Base-by-base conservation (phyloP, 169 alveolate genomes). In the Cystoisospora suis region DNA sequence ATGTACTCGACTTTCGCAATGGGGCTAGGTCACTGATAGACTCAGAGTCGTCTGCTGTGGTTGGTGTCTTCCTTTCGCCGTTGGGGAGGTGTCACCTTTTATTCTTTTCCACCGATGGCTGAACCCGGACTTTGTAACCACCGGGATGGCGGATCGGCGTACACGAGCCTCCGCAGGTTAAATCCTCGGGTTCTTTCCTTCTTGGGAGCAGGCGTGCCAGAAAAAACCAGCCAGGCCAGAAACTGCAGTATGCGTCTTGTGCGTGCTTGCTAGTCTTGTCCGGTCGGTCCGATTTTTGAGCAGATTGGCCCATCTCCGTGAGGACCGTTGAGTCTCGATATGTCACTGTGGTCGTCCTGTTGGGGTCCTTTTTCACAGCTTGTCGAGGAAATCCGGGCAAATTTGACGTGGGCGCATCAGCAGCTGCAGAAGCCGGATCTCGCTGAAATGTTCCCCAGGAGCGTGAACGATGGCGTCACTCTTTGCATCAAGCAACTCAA, bases 321-420 rank as follows among this genome's bases (percentile, higher is more conserved):
- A 36, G 3, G n/a, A 3, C 12, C 3, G 12, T 34, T 29, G 72
- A 36, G 15, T 29, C 40, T 4, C 23, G 3, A 58, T 34, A 7
- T 58, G 65, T 15, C 65, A 29, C n/a, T 58, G 3, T 9, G 15
- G 29, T 4, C 23, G 3, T 29, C 15, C 29, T 58, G 3, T 29
- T 2, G 72, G 65, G 9, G 9, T 53, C 20, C 65, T 65, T 65
- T 65, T 4, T n/a, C n/a, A 44, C 77, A 65, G 77, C 77, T 65
- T 2, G 77, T 65, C n/a, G 77, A 65, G 20, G 77, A 65, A 44
- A 32, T 65, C 77, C 1, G 77, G n/a, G 34, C 77, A 44, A 65
- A 65, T 20, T n/a, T 65, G 36, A 65, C 77, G 0, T 65, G 77
- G 77, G 77, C 77, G n/a, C 77, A 65, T 9, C 77, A 65, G 40